These are phyloP conservation scores for Yarrowia divulgata DNA, from an alignment of 805 yeast genomes.

Conservation along the genomic window DNA sequence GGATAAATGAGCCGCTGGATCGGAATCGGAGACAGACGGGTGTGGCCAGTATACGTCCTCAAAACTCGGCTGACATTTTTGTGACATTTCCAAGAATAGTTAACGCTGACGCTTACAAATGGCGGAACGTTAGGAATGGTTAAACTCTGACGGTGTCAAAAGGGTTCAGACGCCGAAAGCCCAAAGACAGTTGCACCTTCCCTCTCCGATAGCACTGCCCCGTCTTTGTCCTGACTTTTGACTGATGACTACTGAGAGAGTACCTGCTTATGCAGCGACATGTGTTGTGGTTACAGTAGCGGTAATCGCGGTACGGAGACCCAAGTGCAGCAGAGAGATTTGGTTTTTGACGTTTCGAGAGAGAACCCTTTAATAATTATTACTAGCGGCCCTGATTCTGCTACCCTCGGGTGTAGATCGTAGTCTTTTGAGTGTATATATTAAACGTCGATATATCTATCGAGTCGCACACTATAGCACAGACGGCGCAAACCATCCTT, in stretches of 20 bases:
- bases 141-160: slow-evolving; percentile 2
- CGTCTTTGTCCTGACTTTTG: neutral
- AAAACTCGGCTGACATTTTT: neutral
- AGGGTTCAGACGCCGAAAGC: slow-evolving; percentile 12
- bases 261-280: slow-evolving; percentile 11
- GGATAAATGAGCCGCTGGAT: neutral
- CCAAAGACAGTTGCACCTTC: neutral
- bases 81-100: neutral
- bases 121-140: neutral
- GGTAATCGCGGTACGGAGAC: neutral
- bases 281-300: neutral
- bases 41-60: neutral
- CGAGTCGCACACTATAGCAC: too few species aligned
- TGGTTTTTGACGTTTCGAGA: too few species aligned
- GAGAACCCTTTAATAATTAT: too few species aligned
- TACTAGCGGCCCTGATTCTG: too few species aligned
- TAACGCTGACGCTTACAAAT: slow-evolving; percentile 2
- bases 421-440: too few species aligned
- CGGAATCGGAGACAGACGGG: neutral
- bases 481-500: too few species aligned
- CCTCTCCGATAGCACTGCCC: slow-evolving; percentile 1
- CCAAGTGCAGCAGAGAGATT: too few species aligned
- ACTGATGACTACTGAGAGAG: neutral
- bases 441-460: too few species aligned
- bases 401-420: too few species aligned